Evolutionary conservation across 371 early-diverging fungal genomes (phyloP), one percentile per base, ranked within the genome.

Genomic region (Zopfochytrium polystomum): DNA sequence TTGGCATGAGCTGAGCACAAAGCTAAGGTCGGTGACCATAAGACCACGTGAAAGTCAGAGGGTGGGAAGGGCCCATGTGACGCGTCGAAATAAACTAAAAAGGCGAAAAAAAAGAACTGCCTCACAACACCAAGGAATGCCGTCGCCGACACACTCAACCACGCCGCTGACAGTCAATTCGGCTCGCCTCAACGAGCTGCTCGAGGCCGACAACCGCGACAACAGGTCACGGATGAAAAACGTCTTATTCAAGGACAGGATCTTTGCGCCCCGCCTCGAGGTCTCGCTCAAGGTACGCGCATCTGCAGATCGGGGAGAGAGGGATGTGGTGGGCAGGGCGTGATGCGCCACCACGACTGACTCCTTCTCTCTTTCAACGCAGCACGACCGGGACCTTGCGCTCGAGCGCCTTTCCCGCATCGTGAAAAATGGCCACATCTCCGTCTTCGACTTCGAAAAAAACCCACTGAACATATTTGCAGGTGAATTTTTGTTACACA

Each of bases 381-480:
- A 72, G 18, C 74, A 75, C 35, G 80, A 85, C 65, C 79, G 88
- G 30, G 87, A 86, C 51, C 57, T 87, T 46, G 87, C 89, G 7
- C 76, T 85, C 18, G 80, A 85, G 67, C 69, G 87, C 38, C 77
- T 87, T 34, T 77, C 79, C 64, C 63, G 71, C 30, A 71, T 88
- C 26, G 83, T 80, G 11, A 77, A 83, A 35, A 67, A 66, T 45
- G 79, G 79, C 6, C 85, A 77, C 73, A 83, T 87, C 66, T 80
- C 80, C 13, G 83, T 89, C 38, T 69, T 76, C 57, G 87, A 89
- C 69, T 87, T 87, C 81, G 85, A 85, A 56, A 74, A 70, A 64
- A 86, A 89, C 66, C 88, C 89, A 1, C 76, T 87, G 38, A 87
- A 87, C 58, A 70, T 87, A 27, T 81, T 88, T 65, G n/a, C n/a